Base-by-base conservation (phyloP, 176 grass and related monocot genomes). In the Luzula sylvatica region DNA sequence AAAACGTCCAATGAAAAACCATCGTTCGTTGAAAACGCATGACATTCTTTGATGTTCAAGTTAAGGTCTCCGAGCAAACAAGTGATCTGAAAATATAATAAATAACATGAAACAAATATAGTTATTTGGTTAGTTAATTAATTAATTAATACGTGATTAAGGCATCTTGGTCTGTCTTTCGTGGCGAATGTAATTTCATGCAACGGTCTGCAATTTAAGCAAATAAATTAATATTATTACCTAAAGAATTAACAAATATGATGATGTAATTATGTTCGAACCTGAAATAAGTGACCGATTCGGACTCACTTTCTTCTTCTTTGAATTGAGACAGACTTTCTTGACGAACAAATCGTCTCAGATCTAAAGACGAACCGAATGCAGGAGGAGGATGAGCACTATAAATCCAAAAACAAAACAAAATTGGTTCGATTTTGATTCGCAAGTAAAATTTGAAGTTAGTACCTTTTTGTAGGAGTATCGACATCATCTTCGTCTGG, bases 1-100 rank as follows among this genome's bases (percentile, higher is more conserved):
- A 75, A 75, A 50, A 75, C 30, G 50, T 75, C 72, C 67, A 75
- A 75, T 52, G 72, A 75, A 24, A 66, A 75, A 53, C 61, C 53
- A 60, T 67, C 61, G 29, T 58, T 58, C 49, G 72, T 67, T 30
- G 72, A 75, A 57, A 75, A 75, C 50, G 52, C 62, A 28, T 75
- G 62, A 58, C 61, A 60, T 75, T 75, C 72, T 58, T 66, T 41
- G 11, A 75, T 75, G 62, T 67, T 67, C 14, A 67, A 23, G 13
- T 28, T 21, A 23, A 75, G 50, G 13, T 66, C 53, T 13, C 50
- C 16, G 56, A 74, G 71, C 26, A 74, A 41, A 20, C 15, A 19
- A 15, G 69, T 72, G 17, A 72, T 21, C 69, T 72, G 69, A 15
- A 42, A 14, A 15, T 56, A 15, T 42, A 50, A n/a, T 21, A 9